A percentile compares a stretch with the other conserved stretches of the same genome.
Evolutionary conservation across 169 alveolate species (phyloP).

Genomic region (Eimeria praecox): DNA sequence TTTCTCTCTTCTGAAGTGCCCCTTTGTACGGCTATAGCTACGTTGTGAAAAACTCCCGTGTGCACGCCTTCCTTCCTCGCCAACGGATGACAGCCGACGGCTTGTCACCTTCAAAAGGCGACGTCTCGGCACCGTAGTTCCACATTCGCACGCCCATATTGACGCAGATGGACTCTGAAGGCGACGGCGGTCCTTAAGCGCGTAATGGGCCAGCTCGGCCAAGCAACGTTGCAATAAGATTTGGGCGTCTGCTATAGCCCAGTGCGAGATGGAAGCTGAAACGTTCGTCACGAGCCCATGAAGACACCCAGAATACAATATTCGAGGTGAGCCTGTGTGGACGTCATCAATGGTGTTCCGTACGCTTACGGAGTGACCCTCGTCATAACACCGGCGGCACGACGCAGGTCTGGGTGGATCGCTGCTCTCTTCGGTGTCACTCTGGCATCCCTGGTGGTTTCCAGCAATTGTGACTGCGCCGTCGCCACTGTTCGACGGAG

Average conservation of each 20-base stretch:
- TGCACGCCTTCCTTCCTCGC: conserved; percentile 36
- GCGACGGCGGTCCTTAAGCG: conserved; percentile 61
- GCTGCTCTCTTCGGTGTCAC: background rate
- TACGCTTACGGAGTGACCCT: background rate
- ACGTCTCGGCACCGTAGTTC: conserved; percentile 4
- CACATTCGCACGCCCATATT: conserved; percentile 56
- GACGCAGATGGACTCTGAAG: conserved; percentile 59
- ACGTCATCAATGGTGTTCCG: background rate
- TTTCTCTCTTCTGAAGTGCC: conserved; percentile 25
- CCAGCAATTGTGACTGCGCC: background rate
- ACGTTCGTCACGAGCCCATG: conserved; percentile 66
- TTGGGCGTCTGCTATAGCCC: conserved; percentile 68
- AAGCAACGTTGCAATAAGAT: conserved; percentile 47
- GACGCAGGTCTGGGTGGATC: background rate
- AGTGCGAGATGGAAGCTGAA: conserved; percentile 53
- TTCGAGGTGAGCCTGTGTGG: background rate
- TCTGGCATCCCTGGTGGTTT: background rate
- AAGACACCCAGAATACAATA: conserved; percentile 12
- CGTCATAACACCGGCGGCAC: conserved; percentile 47
- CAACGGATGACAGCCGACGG: conserved; percentile 28
- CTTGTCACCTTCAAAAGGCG: background rate
- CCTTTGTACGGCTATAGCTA: background rate
- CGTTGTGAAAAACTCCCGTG: conserved; percentile 15
- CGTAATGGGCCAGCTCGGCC: conserved; percentile 21
- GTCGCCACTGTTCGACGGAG: background rate